These are phyloP conservation scores for Nemania bipapillata DNA, from an alignment of 2,329 filamentous ascomycete species.

Conservation along the genomic window DNA sequence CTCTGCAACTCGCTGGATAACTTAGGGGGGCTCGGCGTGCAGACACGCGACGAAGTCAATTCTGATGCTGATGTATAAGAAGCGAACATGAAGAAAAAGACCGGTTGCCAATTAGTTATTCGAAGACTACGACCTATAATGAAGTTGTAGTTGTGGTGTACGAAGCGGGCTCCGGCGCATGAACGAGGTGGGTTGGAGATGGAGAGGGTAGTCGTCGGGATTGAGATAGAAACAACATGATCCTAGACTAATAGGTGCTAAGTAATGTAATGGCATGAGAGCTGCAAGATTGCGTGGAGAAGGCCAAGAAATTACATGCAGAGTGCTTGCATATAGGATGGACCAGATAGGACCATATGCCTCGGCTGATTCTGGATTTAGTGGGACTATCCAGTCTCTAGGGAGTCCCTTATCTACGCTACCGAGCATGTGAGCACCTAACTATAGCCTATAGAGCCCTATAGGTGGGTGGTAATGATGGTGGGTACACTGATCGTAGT, in stretches of 20 bases:
- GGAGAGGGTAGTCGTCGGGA: neutral
- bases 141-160: neutral
- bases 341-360: neutral
- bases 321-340: conserved; percentile 3
- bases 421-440: conserved; percentile 4
- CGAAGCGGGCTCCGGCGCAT: neutral
- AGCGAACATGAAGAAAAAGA: conserved; percentile 3
- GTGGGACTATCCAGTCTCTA: neutral
- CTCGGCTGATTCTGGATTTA: neutral
- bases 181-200: neutral
- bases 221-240: neutral
- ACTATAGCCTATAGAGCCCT: neutral
- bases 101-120: neutral
- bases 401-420: neutral
- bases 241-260: neutral
- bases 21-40: neutral
- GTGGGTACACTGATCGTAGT: neutral
- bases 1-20: conserved; percentile 2
- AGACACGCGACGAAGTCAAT: conserved; percentile 20
- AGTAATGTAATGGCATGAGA: conserved; percentile 26
- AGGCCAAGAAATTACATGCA: conserved; percentile 24
- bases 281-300: conserved; percentile 30
- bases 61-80: neutral
- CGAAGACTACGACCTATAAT: neutral
- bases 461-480: neutral